A percentile compares a stretch with the other conserved stretches of the same genome.
These are phyloP conservation scores for Phytophthora gonapodyides DNA, from an alignment of 352 stramenopile species.

Conservation along the genomic window DNA sequence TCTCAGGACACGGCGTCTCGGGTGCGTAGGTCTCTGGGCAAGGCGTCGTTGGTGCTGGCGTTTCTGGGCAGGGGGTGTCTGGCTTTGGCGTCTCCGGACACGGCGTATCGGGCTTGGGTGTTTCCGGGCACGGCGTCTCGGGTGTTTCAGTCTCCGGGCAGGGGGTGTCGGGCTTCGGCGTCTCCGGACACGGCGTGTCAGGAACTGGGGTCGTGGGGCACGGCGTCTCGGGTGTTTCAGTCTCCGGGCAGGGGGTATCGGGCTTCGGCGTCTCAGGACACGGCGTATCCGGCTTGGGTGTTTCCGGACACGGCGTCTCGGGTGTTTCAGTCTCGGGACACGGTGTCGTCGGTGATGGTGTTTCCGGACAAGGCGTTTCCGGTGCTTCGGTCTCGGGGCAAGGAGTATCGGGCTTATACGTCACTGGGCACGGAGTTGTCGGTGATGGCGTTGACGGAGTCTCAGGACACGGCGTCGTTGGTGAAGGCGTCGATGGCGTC, in stretches of 20 bases:
- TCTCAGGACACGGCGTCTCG: slow-evolving; percentile 3
- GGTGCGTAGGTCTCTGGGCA: background rate
- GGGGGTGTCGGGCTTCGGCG: background rate
- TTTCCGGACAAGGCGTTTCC: slow-evolving; percentile 16
- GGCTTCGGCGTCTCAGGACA: background rate
- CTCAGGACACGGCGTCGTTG: background rate
- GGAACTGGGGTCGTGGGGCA: slow-evolving; percentile 3
- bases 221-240: slow-evolving; percentile 1
- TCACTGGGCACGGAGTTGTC: too few species aligned
- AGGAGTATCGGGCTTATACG: slow-evolving; percentile 1
- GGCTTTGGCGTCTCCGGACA: slow-evolving; percentile 1
- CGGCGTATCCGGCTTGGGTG: slow-evolving; percentile 1
- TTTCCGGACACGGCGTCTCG: slow-evolving; percentile 1
- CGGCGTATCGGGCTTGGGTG: slow-evolving; percentile 4
- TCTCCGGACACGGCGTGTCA: slow-evolving; percentile 6
- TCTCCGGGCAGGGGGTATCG: slow-evolving; percentile 10
- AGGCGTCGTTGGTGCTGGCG: background rate
- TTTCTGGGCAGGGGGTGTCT: slow-evolving; percentile 3
- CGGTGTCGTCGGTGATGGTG: background rate
- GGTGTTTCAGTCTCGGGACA: background rate
- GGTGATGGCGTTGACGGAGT: background rate
- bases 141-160: slow-evolving; percentile 6
- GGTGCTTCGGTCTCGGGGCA: background rate
- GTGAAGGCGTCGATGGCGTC: background rate
- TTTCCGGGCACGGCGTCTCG: slow-evolving; percentile 6